Conservation (phyloP, 2,329 filamentous ascomycete species). For the Proliferodiscus dingleyae region DNA sequence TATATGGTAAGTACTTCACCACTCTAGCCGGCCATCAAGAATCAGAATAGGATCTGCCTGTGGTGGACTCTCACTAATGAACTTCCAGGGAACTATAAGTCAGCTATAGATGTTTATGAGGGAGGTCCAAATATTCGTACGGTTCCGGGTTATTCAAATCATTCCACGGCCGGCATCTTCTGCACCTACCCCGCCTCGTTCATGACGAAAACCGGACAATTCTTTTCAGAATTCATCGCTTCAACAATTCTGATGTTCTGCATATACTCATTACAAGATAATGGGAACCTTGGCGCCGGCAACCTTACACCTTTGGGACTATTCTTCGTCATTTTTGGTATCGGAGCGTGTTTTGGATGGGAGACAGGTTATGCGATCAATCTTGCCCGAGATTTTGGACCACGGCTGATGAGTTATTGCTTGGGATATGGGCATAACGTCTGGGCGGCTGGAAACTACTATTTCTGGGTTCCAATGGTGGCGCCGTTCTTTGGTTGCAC, state of each 20-base stretch:
- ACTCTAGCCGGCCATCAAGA: no score
- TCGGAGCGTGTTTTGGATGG: conserved; percentile 71
- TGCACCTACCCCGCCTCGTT: conserved; percentile 64
- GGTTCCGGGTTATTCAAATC: conserved; percentile 40
- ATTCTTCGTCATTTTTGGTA: conserved; percentile 71
- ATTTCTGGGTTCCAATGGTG: conserved; percentile 73
- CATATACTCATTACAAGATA: conserved; percentile 64
- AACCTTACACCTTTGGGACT: conserved; percentile 54
- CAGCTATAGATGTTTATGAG: conserved; percentile 63
- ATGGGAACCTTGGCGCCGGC: conserved; percentile 46
- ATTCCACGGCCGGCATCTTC: conserved; percentile 61
- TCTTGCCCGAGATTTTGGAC: conserved; percentile 64
- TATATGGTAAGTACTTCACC: conserved; percentile 18
- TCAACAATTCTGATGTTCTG: conserved; percentile 65
- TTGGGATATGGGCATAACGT: conserved; percentile 65
- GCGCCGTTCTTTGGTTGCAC: conserved; percentile 61
- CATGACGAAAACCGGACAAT: conserved; percentile 61
- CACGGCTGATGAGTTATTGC: conserved; percentile 60
- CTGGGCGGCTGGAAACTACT: conserved; percentile 63
- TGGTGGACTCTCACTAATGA: neutral
- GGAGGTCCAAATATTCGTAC: conserved; percentile 57
- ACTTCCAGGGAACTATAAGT: conserved; percentile 52
- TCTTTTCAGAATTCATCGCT: conserved; percentile 69
- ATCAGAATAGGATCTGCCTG: no score
- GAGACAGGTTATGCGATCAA: conserved; percentile 76